These are phyloP conservation scores for Hypoxylon trugodes DNA, from an alignment of 495 filamentous ascomycete species.

Conservation along the genomic window DNA sequence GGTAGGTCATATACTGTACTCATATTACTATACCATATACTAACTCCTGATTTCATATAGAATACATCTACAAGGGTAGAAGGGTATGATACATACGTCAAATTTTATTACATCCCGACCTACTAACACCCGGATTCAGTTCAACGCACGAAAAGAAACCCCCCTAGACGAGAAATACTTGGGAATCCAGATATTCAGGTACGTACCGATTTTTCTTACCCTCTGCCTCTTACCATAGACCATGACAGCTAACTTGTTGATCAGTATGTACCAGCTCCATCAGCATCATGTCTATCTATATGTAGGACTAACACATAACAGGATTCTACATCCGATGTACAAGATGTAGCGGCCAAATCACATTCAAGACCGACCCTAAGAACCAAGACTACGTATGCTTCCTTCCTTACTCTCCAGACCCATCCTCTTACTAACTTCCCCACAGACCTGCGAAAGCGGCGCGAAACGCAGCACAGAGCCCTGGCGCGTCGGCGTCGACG, in stretches of 20 bases:
- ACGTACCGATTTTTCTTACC: background rate
- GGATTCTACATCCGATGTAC: slow-evolving; percentile 79
- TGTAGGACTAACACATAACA: slow-evolving; percentile 9
- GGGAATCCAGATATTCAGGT: slow-evolving; percentile 78
- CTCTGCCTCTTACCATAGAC: no score
- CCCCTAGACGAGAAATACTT: slow-evolving; percentile 87
- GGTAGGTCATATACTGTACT: slow-evolving; percentile 14
- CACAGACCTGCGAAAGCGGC: slow-evolving; percentile 69
- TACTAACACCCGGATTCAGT: slow-evolving; percentile 14
- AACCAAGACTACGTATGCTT: slow-evolving; percentile 81
- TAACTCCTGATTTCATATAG: slow-evolving; percentile 48
- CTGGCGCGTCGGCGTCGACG: slow-evolving; percentile 73
- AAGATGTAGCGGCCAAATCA: slow-evolving; percentile 86
- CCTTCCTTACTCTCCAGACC: background rate
- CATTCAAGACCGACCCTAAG: slow-evolving; percentile 94
- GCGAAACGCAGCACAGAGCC: slow-evolving; percentile 94
- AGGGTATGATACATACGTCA: slow-evolving; percentile 56
- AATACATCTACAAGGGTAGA: slow-evolving; percentile 95
- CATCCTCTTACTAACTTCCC: slow-evolving; percentile 1
- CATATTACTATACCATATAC: background rate
- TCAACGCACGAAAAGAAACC: slow-evolving; percentile 92
- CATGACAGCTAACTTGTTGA: no score
- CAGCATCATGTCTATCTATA: no score
- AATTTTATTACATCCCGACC: background rate
- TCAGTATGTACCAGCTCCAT: no score